These are phyloP conservation scores for Penicilliopsis zonata DNA, from an alignment of 495 filamentous ascomycete genomes.

Conservation along the genomic window DNA sequence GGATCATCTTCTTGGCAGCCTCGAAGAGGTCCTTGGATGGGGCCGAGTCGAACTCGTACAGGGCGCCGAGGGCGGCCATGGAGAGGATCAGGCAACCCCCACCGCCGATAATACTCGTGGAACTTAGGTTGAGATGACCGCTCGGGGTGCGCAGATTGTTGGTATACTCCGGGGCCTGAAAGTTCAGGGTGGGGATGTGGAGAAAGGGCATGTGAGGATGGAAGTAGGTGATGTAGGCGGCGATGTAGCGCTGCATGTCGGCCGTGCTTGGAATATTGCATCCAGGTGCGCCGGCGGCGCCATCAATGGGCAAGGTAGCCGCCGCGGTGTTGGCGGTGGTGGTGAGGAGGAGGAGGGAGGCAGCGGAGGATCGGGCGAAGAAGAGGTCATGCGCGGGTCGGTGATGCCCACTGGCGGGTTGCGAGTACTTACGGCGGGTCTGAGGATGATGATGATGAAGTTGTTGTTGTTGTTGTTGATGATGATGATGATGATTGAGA, in stretches of 20 bases:
- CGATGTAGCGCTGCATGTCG: slow-evolving; percentile 86
- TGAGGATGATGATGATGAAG: too few relatives aligned
- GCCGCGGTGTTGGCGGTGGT: slow-evolving; percentile 36
- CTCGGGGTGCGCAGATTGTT: slow-evolving; percentile 41
- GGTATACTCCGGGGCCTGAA: slow-evolving; percentile 64
- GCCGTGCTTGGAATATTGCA: too few relatives aligned
- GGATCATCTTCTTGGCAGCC: slow-evolving; percentile 89
- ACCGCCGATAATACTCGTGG: slow-evolving; percentile 59
- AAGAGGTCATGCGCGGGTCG: slow-evolving; percentile 31
- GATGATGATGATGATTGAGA: too few relatives aligned
- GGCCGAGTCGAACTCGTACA: slow-evolving; percentile 79
- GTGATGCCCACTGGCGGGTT: slow-evolving; percentile 43
- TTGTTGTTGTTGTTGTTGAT: too few relatives aligned
- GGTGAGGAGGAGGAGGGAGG: too few relatives aligned
- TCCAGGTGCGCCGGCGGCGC: too few relatives aligned
- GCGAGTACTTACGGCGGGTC: slow-evolving; percentile 71
- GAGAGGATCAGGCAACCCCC: slow-evolving; percentile 86
- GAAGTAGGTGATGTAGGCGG: slow-evolving; percentile 85
- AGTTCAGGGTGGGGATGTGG: slow-evolving; percentile 84
- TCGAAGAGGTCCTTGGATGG: slow-evolving; percentile 83
- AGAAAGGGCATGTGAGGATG: slow-evolving; percentile 92
- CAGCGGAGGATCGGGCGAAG: slow-evolving; percentile 33
- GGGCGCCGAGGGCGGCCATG: slow-evolving; percentile 89
- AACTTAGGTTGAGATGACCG: slow-evolving; percentile 43
- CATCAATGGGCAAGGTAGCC: slow-evolving; percentile 59